Conservation (phyloP, 2,329 filamentous ascomycete species). For the Bipolaris gigantea region DNA sequence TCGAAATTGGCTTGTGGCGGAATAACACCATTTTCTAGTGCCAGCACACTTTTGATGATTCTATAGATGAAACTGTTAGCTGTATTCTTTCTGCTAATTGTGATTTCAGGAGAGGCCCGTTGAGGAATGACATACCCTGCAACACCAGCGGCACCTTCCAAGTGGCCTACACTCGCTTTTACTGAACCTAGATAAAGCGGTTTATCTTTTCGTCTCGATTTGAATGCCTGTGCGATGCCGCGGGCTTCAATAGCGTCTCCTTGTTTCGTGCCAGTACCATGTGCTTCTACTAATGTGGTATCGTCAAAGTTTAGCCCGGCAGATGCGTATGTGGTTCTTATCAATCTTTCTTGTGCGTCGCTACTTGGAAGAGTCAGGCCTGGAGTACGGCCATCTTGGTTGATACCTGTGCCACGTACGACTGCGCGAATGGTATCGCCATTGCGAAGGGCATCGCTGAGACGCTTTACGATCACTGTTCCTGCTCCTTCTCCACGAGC, state of each 20-base stretch:
- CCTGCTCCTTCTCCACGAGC: slow-evolving; percentile 62
- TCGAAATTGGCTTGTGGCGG: slow-evolving; percentile 1
- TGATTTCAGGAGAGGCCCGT: background rate
- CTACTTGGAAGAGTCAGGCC: background rate
- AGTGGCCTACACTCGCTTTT: background rate
- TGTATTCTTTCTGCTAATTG: background rate
- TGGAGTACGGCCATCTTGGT: background rate
- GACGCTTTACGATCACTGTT: slow-evolving; percentile 29
- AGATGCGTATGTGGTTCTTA: background rate
- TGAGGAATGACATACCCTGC: background rate
- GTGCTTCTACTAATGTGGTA: background rate
- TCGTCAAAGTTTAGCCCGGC: background rate
- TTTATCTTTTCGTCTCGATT: background rate
- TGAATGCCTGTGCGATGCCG: background rate
- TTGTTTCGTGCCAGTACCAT: background rate
- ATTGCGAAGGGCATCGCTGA: slow-evolving; percentile 16
- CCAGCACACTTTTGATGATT: background rate
- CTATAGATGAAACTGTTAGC: background rate
- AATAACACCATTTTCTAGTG: background rate
- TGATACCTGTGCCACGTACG: slow-evolving; percentile 14
- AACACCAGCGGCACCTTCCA: background rate
- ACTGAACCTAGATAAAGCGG: background rate
- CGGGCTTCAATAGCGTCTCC: slow-evolving; percentile 1
- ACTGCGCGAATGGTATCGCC: slow-evolving; percentile 32
- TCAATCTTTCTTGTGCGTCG: background rate